A percentile compares a stretch with the other conserved stretches of the same genome.
Conservation (phyloP, 2,329 filamentous ascomycete species). For the Didymella glomerata region DNA sequence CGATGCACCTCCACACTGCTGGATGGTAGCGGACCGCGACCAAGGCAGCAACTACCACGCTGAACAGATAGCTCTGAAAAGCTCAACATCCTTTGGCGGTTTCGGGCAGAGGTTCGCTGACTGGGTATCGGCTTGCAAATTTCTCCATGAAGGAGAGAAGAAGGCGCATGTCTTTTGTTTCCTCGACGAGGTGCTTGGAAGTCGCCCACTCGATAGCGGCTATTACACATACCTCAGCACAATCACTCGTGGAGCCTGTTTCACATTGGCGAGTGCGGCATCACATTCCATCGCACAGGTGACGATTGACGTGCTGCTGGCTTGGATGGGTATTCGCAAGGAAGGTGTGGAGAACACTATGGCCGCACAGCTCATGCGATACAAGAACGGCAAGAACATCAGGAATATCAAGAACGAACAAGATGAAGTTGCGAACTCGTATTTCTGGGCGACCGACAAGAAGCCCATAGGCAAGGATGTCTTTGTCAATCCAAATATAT, state of each 20-base stretch:
- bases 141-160: slow-evolving; percentile 49
- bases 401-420: slow-evolving; percentile 30
- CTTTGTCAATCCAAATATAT: background rate
- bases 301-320: slow-evolving; percentile 54
- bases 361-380: slow-evolving; percentile 31
- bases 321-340: slow-evolving; percentile 55
- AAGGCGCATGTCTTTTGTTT: slow-evolving; percentile 58
- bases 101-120: slow-evolving; percentile 53
- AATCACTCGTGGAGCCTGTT: slow-evolving; percentile 54
- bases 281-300: slow-evolving; percentile 52
- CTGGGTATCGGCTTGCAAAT: slow-evolving; percentile 54
- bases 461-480: background rate
- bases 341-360: slow-evolving; percentile 21
- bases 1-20: slow-evolving; percentile 59
- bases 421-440: slow-evolving; percentile 24
- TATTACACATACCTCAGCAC: slow-evolving; percentile 56
- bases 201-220: slow-evolving; percentile 25
- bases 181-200: slow-evolving; percentile 35
- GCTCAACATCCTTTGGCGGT: slow-evolving; percentile 42
- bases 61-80: slow-evolving; percentile 39
- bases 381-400: slow-evolving; percentile 27
- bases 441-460: slow-evolving; percentile 28
- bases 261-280: slow-evolving; percentile 40
- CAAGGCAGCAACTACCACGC: slow-evolving; percentile 40
- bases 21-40: slow-evolving; percentile 35